Percentiles rank a stretch among this genome's conserved stretches.
Conservation (phyloP, 768 basidiomycete genomes). For the Lentinus brumalis region DNA sequence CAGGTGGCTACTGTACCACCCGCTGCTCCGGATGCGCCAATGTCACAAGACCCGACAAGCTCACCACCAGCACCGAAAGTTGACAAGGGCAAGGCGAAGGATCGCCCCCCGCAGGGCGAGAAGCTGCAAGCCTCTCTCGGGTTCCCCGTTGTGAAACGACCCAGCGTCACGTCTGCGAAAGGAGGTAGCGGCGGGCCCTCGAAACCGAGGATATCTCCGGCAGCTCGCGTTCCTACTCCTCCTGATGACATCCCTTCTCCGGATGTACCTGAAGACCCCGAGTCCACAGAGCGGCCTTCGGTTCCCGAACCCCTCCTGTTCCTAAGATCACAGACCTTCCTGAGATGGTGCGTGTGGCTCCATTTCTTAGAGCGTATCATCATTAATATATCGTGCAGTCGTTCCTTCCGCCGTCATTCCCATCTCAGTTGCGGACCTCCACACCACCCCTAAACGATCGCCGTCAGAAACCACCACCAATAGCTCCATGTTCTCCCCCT, state of each 20-base stretch:
- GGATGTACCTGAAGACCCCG: neutral
- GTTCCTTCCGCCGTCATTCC: constrained; percentile 60
- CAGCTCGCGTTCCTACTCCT: neutral
- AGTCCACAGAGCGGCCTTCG: neutral
- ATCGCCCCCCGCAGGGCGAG: neutral
- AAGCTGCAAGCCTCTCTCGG: constrained; percentile 36
- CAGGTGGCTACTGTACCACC: constrained; percentile 15
- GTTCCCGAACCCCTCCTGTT: neutral
- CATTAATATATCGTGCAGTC: constrained; percentile 31
- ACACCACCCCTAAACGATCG: constrained; percentile 42
- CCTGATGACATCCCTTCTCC: neutral
- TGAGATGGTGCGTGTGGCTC: constrained; percentile 36
- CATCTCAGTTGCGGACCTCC: constrained; percentile 52
- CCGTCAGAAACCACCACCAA: constrained; percentile 48
- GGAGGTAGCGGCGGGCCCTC: constrained; percentile 10
- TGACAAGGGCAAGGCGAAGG: constrained; percentile 13
- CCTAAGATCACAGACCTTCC: constrained; percentile 36
- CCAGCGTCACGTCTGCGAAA: constrained; percentile 15
- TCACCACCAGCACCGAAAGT: neutral
- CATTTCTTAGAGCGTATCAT: constrained; percentile 12
- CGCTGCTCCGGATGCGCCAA: neutral
- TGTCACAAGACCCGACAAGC: neutral
- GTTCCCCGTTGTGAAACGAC: constrained; percentile 47
- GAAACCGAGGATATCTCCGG: neutral
- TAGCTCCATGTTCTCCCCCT: constrained; percentile 30